These are phyloP conservation scores for Centella asiatica DNA, from an alignment of 129 eudicot genomes.

Conservation along the genomic window DNA sequence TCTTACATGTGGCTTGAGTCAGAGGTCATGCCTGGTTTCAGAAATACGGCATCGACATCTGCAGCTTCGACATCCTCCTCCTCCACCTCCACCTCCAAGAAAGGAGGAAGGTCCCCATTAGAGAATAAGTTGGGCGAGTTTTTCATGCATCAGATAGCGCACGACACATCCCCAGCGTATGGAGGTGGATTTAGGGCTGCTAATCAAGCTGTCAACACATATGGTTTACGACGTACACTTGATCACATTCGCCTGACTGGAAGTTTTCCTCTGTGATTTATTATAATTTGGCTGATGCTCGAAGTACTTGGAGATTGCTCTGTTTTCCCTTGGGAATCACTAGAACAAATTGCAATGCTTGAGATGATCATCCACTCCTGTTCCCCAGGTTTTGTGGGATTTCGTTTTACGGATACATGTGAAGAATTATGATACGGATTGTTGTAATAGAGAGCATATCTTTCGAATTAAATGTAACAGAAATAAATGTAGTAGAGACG, in stretches of 20 bases:
- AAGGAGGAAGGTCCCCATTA: conserved; percentile 67
- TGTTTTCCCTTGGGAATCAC: conserved; percentile 11
- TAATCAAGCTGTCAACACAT: conserved; percentile 70
- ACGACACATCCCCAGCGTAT: conserved; percentile 93
- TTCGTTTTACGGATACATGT: conserved; percentile 16
- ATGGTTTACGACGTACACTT: conserved; percentile 76
- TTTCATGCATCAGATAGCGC: conserved; percentile 84
- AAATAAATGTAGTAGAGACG: not conserved
- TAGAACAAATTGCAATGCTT: conserved; percentile 1
- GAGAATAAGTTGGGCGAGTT: conserved; percentile 83
- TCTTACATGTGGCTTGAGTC: conserved; percentile 98
- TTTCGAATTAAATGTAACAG: conserved; percentile 6
- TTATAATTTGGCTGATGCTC: not conserved
- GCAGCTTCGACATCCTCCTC: conserved; percentile 32
- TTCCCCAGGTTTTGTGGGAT: conserved; percentile 27
- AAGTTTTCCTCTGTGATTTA: conserved; percentile 46
- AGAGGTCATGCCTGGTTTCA: conserved; percentile 63
- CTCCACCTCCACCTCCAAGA: conserved; percentile 56
- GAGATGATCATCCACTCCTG: conserved; percentile 17
- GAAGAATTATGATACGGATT: conserved; percentile 9
- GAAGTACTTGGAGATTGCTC: conserved; percentile 1
- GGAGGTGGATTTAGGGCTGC: conserved; percentile 94
- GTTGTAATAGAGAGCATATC: conserved; percentile 20
- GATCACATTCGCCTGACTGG: conserved; percentile 83
- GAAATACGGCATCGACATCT: conserved; percentile 56